phyloP scores from a whole-genome alignment of 1,284 basidiomycete species.

The Sporisorium exsertum region DNA sequence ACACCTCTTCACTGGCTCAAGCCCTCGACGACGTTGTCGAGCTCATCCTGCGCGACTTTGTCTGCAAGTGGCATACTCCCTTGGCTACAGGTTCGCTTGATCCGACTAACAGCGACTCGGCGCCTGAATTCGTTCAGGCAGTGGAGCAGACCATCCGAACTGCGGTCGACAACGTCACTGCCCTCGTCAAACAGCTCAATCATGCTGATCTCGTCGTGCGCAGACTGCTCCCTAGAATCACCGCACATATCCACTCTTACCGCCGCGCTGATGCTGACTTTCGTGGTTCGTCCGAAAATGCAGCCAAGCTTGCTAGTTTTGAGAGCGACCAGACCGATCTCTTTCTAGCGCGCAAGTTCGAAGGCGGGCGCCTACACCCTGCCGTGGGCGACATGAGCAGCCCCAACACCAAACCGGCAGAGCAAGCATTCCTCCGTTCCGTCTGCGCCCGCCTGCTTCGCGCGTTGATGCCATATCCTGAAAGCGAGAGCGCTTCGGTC shows the following conservation, averaged over 20 bases:
- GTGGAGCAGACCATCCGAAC: slow-evolving; percentile 82
- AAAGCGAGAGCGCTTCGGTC: slow-evolving; percentile 79
- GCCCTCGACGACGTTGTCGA: slow-evolving; percentile 37
- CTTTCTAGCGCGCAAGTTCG: slow-evolving; percentile 75
- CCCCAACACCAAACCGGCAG: slow-evolving; percentile 85
- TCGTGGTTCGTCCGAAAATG: slow-evolving; percentile 72
- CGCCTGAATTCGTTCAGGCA: slow-evolving; percentile 85
- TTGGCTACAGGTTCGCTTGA: slow-evolving; percentile 34
- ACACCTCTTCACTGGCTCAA: slow-evolving; percentile 13
- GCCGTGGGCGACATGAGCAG: slow-evolving; percentile 83
- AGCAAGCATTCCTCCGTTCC: slow-evolving; percentile 83
- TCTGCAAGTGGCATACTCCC: slow-evolving; percentile 57
- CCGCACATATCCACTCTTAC: slow-evolving; percentile 87
- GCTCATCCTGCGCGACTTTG: slow-evolving; percentile 61
- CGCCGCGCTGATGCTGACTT: slow-evolving; percentile 88
- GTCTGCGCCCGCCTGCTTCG: slow-evolving; percentile 80
- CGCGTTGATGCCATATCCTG: slow-evolving; percentile 80
- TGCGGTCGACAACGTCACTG: slow-evolving; percentile 75
- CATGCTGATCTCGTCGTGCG: slow-evolving; percentile 82
- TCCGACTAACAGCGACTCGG: slow-evolving; percentile 70
- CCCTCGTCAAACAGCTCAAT: slow-evolving; percentile 77
- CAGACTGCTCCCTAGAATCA: slow-evolving; percentile 85
- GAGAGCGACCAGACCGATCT: slow-evolving; percentile 73
- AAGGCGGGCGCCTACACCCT: slow-evolving; percentile 75
- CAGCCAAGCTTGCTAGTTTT: slow-evolving; percentile 22